phyloP scores from a whole-genome alignment of 176 grass and related monocot species.

The Pontederia crassipes region DNA sequence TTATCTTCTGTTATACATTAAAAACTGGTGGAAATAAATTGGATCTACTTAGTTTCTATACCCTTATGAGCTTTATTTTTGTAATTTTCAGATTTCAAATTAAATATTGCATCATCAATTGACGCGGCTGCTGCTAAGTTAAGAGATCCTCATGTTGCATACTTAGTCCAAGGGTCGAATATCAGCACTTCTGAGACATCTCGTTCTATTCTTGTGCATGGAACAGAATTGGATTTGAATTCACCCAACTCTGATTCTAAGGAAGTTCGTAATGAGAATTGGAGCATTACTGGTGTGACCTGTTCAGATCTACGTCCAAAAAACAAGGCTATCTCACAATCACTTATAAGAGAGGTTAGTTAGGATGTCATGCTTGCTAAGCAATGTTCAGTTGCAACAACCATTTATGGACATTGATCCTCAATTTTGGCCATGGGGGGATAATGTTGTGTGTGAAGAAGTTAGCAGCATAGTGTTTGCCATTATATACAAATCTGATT shows the following conservation, averaged over 20 bases:
- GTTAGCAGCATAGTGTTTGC: no score
- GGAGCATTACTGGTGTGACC: constrained; percentile 24
- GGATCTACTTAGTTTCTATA: constrained; percentile 2
- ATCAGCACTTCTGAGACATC: constrained; percentile 26
- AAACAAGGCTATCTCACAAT: constrained; percentile 27
- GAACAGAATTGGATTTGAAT: constrained; percentile 30
- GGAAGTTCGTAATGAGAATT: constrained; percentile 1
- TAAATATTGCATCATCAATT: constrained; percentile 41
- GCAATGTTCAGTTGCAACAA: background rate
- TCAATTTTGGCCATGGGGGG: background rate
- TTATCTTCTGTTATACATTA: background rate
- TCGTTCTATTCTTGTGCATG: constrained; percentile 45
- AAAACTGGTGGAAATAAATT: background rate
- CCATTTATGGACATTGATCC: background rate
- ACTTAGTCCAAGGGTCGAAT: constrained; percentile 54
- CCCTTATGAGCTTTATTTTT: constrained; percentile 11
- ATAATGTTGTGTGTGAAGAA: no score
- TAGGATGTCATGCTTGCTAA: constrained; percentile 12
- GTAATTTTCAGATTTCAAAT: constrained; percentile 38
- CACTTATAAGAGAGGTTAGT: constrained; percentile 56
- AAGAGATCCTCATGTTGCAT: constrained; percentile 45
- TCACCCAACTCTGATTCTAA: constrained; percentile 6
- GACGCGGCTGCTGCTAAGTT: constrained; percentile 45
- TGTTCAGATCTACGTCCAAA: constrained; percentile 56
- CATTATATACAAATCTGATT: no score